phyloP scores from a whole-genome alignment of 2,329 filamentous ascomycete species.

The Erysiphe neolycopersici region DNA sequence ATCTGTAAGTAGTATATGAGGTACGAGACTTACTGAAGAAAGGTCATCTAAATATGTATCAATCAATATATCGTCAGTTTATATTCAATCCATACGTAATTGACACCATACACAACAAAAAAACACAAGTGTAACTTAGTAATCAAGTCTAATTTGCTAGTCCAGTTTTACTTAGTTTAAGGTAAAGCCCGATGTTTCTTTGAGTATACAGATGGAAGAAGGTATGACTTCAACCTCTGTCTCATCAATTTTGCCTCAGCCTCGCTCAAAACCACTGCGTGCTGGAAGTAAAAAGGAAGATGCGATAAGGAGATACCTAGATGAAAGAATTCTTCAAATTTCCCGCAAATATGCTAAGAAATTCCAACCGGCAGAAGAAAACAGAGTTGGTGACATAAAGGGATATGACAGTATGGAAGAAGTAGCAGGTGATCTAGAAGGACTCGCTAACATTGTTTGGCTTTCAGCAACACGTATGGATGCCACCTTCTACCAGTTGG shows the following conservation, averaged over 20 bases:
- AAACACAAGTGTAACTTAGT: too few species aligned
- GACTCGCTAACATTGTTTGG: slow-evolving; percentile 60
- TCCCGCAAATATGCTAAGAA: slow-evolving; percentile 35
- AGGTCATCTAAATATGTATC: too few species aligned
- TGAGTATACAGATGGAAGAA: too few species aligned
- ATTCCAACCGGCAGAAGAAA: slow-evolving; percentile 21
- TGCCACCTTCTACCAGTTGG: not conserved
- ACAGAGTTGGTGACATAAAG: slow-evolving; percentile 21
- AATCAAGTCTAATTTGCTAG: too few species aligned
- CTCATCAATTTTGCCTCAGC: slow-evolving; percentile 21
- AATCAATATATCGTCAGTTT: too few species aligned
- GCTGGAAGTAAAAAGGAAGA: slow-evolving; percentile 34
- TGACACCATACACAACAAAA: too few species aligned
- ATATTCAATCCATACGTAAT: too few species aligned
- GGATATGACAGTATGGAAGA: slow-evolving; percentile 31
- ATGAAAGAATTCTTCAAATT: slow-evolving; percentile 24
- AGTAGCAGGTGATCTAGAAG: slow-evolving; percentile 47
- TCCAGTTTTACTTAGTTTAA: too few species aligned
- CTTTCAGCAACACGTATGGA: slow-evolving; percentile 57
- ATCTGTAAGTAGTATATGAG: too few species aligned
- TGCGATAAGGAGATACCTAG: slow-evolving; percentile 28
- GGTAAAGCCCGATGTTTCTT: too few species aligned
- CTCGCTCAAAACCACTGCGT: slow-evolving; percentile 23
- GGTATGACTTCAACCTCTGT: too few species aligned
- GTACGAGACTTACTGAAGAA: too few species aligned